Evolutionary conservation across 495 filamentous ascomycete genomes (phyloP), one percentile per base, ranked within the genome.

Genomic region (Venustampulla echinocandica): DNA sequence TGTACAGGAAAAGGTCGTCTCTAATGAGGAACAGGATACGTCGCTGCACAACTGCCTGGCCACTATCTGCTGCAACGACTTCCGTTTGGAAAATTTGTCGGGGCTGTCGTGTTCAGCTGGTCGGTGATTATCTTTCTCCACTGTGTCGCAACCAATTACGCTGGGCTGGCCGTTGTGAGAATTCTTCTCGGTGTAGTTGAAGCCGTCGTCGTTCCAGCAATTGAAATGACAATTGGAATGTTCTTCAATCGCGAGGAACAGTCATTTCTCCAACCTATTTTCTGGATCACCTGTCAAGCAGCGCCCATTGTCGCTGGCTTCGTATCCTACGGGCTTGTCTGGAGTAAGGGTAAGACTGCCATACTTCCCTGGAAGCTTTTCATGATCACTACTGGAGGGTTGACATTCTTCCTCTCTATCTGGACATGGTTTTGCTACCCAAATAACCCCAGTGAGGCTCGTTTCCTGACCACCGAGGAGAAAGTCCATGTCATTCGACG

Each of bases 361-460:
- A 33, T 61, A n/a, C 49, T 42, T 11, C 58, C 58, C 2, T 61
- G 58, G 58, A 61, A 59, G 21, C 39, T 59, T 1, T 59, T 61
- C 47, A 61, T 61, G 58, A 57, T 61, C 14, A 44, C 58, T 35
- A 59, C 47, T 9, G 58, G 58, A 0, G 53, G 49, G 10, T 17
- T 56, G 2, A 57, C 53, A 1, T 17, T 59, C 6, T 20, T 61
- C 14, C 43, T 61, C 20, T 46, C 56, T 6, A 21, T 54, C 21
- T 47, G 23, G 18, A 35, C 50, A 7, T 38, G 35, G 35, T 38
- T 38, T 15, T 19, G 11, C 13, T 38, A 38, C 14, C 81, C 81
- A 1, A 81, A 85, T 53, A 84, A 70, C 50, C 81, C 83, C 47
- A 59, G 82, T 44, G 84, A 84, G 54, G 76, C 77, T 13, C 74